Evolutionary conservation across 495 filamentous ascomycete species (phyloP).

Genomic region (Hypomontagnella submonticulosa): DNA sequence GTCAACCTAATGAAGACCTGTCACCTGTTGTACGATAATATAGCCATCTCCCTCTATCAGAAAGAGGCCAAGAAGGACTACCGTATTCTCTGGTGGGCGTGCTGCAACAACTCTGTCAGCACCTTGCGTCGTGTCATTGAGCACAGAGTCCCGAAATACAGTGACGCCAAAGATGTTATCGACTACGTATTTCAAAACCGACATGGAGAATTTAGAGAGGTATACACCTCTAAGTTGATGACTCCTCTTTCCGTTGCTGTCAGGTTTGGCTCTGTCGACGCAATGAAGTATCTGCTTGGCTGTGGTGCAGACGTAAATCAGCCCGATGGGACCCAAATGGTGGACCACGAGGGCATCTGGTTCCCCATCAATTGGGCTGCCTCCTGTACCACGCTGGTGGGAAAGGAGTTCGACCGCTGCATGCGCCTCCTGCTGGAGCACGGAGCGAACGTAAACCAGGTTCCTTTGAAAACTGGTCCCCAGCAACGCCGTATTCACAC

Average conservation of each 20-base stretch:
- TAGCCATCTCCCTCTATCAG: not conserved
- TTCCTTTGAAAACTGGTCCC: not conserved
- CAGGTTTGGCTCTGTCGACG: not conserved
- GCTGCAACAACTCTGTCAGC: not conserved
- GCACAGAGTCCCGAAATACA: not conserved
- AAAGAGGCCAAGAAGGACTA: constrained; percentile 19
- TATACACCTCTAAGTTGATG: not conserved
- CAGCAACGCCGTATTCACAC: not conserved
- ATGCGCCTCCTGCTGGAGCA: not conserved
- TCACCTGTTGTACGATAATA: not conserved
- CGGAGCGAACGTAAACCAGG: constrained; percentile 18
- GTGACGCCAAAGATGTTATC: not conserved
- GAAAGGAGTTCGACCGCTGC: not conserved
- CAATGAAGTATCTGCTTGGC: not conserved
- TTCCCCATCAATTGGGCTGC: constrained; percentile 22
- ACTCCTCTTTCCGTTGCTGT: constrained; percentile 15
- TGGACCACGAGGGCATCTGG: not conserved
- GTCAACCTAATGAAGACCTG: constrained; percentile 7
- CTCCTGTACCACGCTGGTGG: not conserved
- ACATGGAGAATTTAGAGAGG: not conserved
- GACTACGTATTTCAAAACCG: not conserved
- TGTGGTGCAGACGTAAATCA: constrained; percentile 1
- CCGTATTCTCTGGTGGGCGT: constrained; percentile 23
- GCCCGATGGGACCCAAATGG: not conserved
- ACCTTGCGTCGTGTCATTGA: not conserved